Conservation (phyloP, 768 basidiomycete species). For the Lentinula aciculospora region DNA sequence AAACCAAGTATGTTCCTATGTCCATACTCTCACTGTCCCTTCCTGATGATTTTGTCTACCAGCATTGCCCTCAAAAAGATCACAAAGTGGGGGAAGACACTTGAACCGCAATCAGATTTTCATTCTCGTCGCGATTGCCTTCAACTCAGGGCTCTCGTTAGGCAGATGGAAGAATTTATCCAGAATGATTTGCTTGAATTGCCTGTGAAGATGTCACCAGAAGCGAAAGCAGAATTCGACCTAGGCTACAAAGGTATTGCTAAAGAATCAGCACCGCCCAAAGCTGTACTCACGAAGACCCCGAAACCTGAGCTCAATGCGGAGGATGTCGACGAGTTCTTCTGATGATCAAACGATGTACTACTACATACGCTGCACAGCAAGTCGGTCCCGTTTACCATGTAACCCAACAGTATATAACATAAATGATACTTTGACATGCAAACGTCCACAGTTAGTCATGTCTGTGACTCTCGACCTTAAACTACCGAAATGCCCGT, state of each 20-base stretch:
- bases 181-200: not conserved
- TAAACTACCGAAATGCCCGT: not conserved
- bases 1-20: not conserved
- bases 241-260: conserved; percentile 3
- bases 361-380: too few species aligned
- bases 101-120: not conserved
- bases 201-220: not conserved
- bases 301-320: conserved; percentile 7
- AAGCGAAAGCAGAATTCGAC: not conserved
- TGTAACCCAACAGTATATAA: too few species aligned
- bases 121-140: not conserved
- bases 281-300: conserved; percentile 6
- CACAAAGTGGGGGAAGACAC: not conserved
- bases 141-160: not conserved
- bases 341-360: too few species aligned
- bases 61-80: not conserved
- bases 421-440: too few species aligned
- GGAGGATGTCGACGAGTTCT: conserved; percentile 7
- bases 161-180: not conserved
- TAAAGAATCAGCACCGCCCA: conserved; percentile 6
- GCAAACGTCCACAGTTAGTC: too few species aligned
- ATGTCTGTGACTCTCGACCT: not conserved
- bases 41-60: not conserved
- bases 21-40: not conserved
- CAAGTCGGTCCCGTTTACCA: too few species aligned